phyloP scores from a whole-genome alignment of 768 basidiomycete species.

The Panaeolus papilionaceus region DNA sequence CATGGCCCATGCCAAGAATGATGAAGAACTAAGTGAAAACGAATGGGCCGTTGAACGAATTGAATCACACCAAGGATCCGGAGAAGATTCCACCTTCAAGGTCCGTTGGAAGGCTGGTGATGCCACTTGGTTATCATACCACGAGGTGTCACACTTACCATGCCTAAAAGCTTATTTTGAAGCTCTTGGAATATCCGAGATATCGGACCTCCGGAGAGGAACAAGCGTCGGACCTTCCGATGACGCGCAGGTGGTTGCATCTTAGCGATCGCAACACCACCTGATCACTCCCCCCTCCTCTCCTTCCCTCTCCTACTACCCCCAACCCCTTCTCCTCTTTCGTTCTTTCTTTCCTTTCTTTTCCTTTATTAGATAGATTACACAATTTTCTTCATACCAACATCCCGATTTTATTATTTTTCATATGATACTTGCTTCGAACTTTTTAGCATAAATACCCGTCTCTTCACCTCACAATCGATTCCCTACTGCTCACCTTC shows the following conservation, averaged over 20 bases:
- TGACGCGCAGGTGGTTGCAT: neutral
- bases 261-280: neutral
- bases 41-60: conserved; percentile 38
- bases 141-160: neutral
- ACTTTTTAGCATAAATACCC: too few species aligned
- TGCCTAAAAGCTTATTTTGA: neutral
- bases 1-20: neutral
- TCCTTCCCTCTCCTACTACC: neutral
- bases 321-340: neutral
- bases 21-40: conserved; percentile 18
- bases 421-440: too few species aligned
- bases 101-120: conserved; percentile 38
- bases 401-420: too few species aligned
- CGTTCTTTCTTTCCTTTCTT: neutral
- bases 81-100: conserved; percentile 30
- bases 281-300: neutral
- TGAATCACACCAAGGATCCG: conserved; percentile 27
- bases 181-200: neutral
- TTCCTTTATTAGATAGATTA: too few species aligned
- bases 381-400: too few species aligned
- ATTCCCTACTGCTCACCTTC: too few species aligned
- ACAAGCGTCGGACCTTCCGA: neutral
- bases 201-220: neutral
- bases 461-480: too few species aligned
- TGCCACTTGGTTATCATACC: conserved; percentile 37